Base-by-base conservation (phyloP, 257 asterid species). In the Solanum virginianum region DNA sequence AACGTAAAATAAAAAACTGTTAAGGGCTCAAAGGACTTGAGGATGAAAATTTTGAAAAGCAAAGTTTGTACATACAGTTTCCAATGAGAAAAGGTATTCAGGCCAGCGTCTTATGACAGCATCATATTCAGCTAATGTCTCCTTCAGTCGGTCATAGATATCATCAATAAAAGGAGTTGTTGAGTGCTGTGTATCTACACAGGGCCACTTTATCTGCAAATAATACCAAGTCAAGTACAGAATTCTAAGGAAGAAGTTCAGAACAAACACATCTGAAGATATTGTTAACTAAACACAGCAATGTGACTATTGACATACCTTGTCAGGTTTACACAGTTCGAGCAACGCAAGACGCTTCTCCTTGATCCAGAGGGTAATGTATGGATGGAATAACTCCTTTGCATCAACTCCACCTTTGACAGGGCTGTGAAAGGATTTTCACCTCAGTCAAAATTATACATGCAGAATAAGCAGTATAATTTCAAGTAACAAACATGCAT, bases 21-120 rank as follows among this genome's bases (percentile, higher is more conserved):
- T 59, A 26, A 79, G 26, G 57, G 72, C 82, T 18, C 17, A 77
- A 68, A 69, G 53, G 41, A 54, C 55, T 39, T n/a, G 45, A 62
- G 71, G 59, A 66, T 63, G 62, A 51, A 68, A 24, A 82, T 62
- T 26, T 56, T 51, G 49, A 24, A 18, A 36, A 57, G 63, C n/a
- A 11, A 72, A 26, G 56, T 18, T 36, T 83, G 43, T 41, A 57
- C 95, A 36, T 92, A 95, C 98, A 90, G 88, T 89, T 90, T 96
- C 99, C 89, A 96, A 86, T 0, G 90, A 88, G 81, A 92, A 89
- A 74, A 97, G 89, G 81, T 96, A 96, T 84, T 96, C 99, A 2
- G 98, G 99, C 99, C 99, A 96, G 53, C 98, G 95, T 72, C 93
- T 90, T 82, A 96, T 94, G 62, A 96, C 90, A 87, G 92, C 93